phyloP scores from a whole-genome alignment of 176 grass and related monocot genomes.

The Triticum turgidum region DNA sequence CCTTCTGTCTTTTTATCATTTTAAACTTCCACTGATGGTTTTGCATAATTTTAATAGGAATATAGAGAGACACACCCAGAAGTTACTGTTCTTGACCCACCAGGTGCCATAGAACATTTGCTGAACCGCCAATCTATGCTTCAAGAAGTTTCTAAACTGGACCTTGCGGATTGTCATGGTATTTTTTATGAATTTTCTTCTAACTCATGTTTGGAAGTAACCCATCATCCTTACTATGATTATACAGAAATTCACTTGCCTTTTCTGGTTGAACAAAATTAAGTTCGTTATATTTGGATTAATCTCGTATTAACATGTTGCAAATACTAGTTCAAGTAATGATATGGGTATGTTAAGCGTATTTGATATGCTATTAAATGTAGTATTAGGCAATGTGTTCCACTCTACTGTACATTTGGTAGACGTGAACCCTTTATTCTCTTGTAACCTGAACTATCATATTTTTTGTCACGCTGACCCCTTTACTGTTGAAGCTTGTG shows the following conservation, averaged over 20 bases:
- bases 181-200: slow-evolving; percentile 40
- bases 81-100: slow-evolving; percentile 95
- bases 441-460: background rate
- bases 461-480: background rate
- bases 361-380: slow-evolving; percentile 9
- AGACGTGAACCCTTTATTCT: background rate
- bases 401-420: background rate
- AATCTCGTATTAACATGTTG: background rate
- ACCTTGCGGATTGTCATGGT: slow-evolving; percentile 79
- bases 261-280: slow-evolving; percentile 15
- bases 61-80: slow-evolving; percentile 83
- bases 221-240: background rate
- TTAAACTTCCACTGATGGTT: background rate
- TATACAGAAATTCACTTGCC: background rate
- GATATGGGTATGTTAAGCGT: background rate
- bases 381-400: background rate
- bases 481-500: background rate
- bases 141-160: slow-evolving; percentile 83
- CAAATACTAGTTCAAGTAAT: background rate
- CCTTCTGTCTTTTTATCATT: slow-evolving; percentile 5
- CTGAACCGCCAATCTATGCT: slow-evolving; percentile 95
- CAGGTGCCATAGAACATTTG: slow-evolving; percentile 84
- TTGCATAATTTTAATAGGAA: slow-evolving; percentile 49
- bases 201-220: slow-evolving; percentile 18
- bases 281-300: background rate